Evolutionary conservation across 306 rosid species (phyloP).

Genomic region (Glycyrrhiza uralensis): DNA sequence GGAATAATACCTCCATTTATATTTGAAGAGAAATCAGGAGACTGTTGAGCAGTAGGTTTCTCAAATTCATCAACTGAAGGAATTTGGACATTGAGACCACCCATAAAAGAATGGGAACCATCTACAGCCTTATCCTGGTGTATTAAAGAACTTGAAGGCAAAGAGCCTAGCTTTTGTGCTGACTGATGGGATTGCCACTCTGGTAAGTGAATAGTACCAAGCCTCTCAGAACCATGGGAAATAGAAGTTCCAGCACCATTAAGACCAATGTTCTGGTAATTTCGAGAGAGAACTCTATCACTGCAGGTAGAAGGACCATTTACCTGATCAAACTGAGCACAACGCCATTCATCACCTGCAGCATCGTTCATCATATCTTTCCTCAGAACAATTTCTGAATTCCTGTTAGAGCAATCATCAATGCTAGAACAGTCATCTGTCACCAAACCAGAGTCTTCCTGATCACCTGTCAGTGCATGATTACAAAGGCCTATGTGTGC

Average conservation of each 20-base stretch:
- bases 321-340: constrained; percentile 34
- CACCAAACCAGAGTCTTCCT: constrained; percentile 40
- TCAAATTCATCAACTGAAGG: constrained; percentile 53
- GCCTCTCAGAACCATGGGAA: constrained; percentile 36
- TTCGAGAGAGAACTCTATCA: constrained; percentile 29
- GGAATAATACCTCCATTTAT: constrained; percentile 49
- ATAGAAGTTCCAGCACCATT: constrained; percentile 37
- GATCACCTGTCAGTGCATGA: constrained; percentile 36
- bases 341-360: constrained; percentile 38
- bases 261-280: constrained; percentile 24
- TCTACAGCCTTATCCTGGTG: constrained; percentile 41
- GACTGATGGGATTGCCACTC: constrained; percentile 35
- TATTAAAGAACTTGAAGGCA: constrained; percentile 30
- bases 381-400: constrained; percentile 27
- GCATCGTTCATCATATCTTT: constrained; percentile 34
- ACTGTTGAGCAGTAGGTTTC: constrained; percentile 50
- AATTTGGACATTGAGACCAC: constrained; percentile 57
- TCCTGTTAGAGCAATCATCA: constrained; percentile 38
- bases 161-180: constrained; percentile 32
- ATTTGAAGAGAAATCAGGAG: constrained; percentile 59
- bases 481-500: constrained; percentile 46
- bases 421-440: constrained; percentile 33
- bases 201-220: constrained; percentile 29
- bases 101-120: constrained; percentile 44
- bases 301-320: constrained; percentile 31